Evolutionary conservation across 202 grass and related monocot genomes (phyloP).

Genomic region (Setaria italica): DNA sequence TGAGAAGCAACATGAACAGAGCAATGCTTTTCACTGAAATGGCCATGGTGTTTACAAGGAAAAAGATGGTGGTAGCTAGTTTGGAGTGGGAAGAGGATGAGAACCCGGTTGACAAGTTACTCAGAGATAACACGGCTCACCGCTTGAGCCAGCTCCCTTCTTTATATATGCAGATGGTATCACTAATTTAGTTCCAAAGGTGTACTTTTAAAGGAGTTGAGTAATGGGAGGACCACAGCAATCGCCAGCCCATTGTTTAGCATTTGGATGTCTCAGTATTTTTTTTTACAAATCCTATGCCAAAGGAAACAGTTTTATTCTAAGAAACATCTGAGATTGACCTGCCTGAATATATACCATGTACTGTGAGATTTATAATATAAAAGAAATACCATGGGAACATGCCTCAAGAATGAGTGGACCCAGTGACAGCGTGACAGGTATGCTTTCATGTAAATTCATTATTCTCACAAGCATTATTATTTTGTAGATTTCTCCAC

Average conservation of each 20-base stretch:
- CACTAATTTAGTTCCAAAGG: conserved; percentile 50
- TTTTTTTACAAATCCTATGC: conserved; percentile 19
- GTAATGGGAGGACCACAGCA: conserved; percentile 53
- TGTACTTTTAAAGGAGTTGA: conserved; percentile 48
- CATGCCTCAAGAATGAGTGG: conserved; percentile 36
- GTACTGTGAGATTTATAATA: conserved; percentile 9
- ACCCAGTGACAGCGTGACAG: conserved; percentile 28
- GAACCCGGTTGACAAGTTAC: conserved; percentile 38
- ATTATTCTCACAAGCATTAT: neutral
- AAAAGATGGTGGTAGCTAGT: conserved; percentile 27
- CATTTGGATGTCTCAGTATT: conserved; percentile 36
- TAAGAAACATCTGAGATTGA: conserved; percentile 51
- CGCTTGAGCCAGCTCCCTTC: conserved; percentile 39
- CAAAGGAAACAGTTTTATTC: conserved; percentile 49
- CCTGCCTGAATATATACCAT: conserved; percentile 44
- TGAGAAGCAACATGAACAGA: conserved; percentile 45
- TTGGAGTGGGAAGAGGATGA: conserved; percentile 25
- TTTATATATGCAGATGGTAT: conserved; percentile 59
- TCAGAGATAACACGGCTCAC: conserved; percentile 47
- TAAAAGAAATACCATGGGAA: conserved; percentile 24
- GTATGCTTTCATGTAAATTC: conserved; percentile 36
- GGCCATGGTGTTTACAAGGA: conserved; percentile 46
- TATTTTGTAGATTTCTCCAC: neutral
- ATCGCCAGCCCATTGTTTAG: conserved; percentile 48
- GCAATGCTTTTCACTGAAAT: conserved; percentile 17